phyloP scores from a whole-genome alignment of 805 yeast genomes.

The Saturnispora zaruensis region DNA sequence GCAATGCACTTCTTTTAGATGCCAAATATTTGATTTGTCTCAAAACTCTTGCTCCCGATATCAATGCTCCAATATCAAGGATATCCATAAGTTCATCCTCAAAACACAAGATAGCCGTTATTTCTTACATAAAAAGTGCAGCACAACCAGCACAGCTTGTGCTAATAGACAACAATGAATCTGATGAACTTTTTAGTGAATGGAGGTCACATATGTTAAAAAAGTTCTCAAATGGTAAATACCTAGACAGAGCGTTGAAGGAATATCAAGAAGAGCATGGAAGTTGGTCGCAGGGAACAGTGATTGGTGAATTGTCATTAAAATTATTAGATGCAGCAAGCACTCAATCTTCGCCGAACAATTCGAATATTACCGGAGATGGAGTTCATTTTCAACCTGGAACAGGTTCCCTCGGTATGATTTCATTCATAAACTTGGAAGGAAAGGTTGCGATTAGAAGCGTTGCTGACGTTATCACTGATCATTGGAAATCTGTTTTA shows the following conservation, averaged over 20 bases:
- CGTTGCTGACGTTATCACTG: constrained; percentile 3
- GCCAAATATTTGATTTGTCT: constrained; percentile 9
- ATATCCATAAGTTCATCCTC: constrained; percentile 3
- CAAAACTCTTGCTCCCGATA: constrained; percentile 4
- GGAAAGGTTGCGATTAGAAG: constrained; percentile 8
- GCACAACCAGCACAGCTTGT: constrained; percentile 3
- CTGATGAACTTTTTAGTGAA: not conserved
- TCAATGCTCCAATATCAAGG: constrained; percentile 9
- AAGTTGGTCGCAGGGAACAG: not conserved
- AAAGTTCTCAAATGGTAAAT: not conserved
- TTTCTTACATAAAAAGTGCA: constrained; percentile 3
- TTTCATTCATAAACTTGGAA: constrained; percentile 4
- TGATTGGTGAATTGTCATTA: not conserved
- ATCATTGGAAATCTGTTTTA: constrained; percentile 6
- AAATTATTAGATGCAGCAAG: constrained; percentile 2
- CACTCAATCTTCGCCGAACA: no score
- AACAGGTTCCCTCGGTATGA: not conserved
- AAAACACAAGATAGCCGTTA: not conserved
- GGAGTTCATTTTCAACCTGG: constrained; percentile 8
- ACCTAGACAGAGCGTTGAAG: not conserved
- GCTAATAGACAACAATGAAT: not conserved
- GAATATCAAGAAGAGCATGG: constrained; percentile 3
- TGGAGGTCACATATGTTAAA: not conserved
- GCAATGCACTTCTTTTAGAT: constrained; percentile 10
- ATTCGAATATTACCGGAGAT: not conserved